Evolutionary conservation across 2,329 filamentous ascomycete species (phyloP).

Genomic region (Diaporthe ampelina): DNA sequence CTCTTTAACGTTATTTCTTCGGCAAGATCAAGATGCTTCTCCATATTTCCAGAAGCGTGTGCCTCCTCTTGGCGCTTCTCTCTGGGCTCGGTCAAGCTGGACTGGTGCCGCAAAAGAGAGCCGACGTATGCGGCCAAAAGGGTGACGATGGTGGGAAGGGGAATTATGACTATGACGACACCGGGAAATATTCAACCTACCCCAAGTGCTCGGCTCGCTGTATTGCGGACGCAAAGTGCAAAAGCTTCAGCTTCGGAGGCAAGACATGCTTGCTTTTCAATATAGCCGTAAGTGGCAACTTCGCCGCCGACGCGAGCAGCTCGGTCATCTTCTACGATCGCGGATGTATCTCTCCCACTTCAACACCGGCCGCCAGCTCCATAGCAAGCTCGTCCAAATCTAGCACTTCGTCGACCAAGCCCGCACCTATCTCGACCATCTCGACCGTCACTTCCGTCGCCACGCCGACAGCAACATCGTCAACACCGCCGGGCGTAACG

Average conservation of each 20-base stretch:
- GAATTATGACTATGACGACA: constrained; percentile 28
- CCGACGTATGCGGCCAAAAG: constrained; percentile 30
- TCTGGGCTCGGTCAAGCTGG: constrained; percentile 10
- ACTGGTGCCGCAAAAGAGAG: constrained; percentile 28
- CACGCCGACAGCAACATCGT: not conserved
- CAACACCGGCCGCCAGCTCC: not conserved
- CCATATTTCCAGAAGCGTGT: not conserved
- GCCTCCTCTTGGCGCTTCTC: constrained; percentile 7
- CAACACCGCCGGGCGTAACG: not conserved
- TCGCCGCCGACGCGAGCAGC: constrained; percentile 15
- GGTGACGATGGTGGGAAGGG: constrained; percentile 28
- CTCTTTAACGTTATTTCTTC: not conserved
- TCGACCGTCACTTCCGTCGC: not conserved
- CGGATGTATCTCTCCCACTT: not conserved
- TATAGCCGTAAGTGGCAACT: constrained; percentile 32
- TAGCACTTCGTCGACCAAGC: not conserved
- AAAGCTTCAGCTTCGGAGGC: constrained; percentile 27
- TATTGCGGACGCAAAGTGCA: constrained; percentile 25
- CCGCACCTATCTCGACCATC: not conserved
- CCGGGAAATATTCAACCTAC: constrained; percentile 16
- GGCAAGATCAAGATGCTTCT: not conserved
- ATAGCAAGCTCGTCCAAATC: not conserved
- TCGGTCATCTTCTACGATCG: constrained; percentile 28
- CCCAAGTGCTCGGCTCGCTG: constrained; percentile 29
- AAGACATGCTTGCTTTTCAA: constrained; percentile 33